A percentile compares a stretch with the other conserved stretches of the same genome.
phyloP scores from a whole-genome alignment of 108 stramenopile species.

The Seminavis robusta region DNA sequence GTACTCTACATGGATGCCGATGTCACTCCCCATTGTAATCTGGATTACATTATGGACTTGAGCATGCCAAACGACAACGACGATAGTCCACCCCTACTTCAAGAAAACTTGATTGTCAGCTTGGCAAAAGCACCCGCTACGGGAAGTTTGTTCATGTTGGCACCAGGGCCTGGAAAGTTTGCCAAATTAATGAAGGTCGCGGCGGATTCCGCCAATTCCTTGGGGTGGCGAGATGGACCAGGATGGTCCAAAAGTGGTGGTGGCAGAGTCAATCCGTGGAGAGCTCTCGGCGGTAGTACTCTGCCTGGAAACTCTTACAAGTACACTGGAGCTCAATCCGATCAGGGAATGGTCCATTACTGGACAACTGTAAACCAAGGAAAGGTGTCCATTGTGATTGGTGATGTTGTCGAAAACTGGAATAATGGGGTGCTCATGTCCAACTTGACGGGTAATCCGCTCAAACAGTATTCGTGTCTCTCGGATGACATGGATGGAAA shows the following conservation, averaged over 20 bases:
- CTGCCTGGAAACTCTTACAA: neutral
- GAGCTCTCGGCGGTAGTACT: neutral
- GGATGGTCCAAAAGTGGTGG: neutral
- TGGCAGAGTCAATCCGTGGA: slow-evolving; percentile 29
- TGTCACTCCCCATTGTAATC: slow-evolving; percentile 43
- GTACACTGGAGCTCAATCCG: slow-evolving; percentile 33
- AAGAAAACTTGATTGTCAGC: slow-evolving; percentile 34
- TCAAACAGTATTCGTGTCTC: neutral
- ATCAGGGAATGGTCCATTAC: slow-evolving; percentile 54
- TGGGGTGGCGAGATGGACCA: neutral
- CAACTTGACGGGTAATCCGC: slow-evolving; percentile 1
- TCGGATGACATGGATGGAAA: neutral
- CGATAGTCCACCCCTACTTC: slow-evolving; percentile 11
- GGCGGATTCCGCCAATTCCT: neutral
- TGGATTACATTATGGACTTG: slow-evolving; percentile 52
- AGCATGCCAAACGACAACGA: slow-evolving; percentile 16
- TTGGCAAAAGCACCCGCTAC: slow-evolving; percentile 31
- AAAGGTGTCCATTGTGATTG: slow-evolving; percentile 23
- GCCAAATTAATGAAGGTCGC: neutral
- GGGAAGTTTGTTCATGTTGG: slow-evolving; percentile 48
- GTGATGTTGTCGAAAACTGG: slow-evolving; percentile 21
- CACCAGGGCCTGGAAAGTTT: slow-evolving; percentile 25
- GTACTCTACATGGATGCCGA: slow-evolving; percentile 67
- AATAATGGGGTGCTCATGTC: neutral
- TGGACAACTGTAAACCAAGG: slow-evolving; percentile 40